Conservation (phyloP, 139 green algal genomes). For the Astrephomene gubernaculifera region DNA sequence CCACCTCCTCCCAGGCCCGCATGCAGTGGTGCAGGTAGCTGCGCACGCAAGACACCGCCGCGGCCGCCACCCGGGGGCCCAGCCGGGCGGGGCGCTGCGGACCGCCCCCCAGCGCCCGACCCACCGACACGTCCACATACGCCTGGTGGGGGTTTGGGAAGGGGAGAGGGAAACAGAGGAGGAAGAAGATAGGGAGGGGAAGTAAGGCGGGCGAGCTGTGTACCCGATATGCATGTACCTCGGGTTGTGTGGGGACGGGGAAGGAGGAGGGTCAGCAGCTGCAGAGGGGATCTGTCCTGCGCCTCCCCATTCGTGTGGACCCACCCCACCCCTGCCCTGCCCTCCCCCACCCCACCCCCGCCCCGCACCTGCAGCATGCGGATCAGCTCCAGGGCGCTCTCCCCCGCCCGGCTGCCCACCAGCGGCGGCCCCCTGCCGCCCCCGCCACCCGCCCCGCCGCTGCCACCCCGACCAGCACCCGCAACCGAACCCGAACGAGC, state of each 20-base stretch:
- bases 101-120: conserved; percentile 29
- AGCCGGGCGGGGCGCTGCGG: conserved; percentile 9
- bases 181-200: too few species aligned
- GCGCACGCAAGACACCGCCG: conserved; percentile 3
- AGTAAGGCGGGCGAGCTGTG: too few species aligned
- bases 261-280: too few species aligned
- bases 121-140: conserved; percentile 25
- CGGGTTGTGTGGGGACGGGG: too few species aligned
- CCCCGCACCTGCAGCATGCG: conserved; percentile 45
- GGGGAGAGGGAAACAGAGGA: too few species aligned
- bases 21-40: conserved; percentile 20
- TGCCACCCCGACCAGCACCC: too few species aligned
- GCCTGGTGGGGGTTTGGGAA: neutral
- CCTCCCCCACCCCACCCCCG: neutral
- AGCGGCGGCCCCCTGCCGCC: neutral
- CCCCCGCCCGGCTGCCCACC: neutral
- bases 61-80: conserved; percentile 13
- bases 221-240: too few species aligned
- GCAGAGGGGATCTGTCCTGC: too few species aligned
- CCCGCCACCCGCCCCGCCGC: too few species aligned
- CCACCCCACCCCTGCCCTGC: neutral
- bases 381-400: conserved; percentile 50
- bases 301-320: too few species aligned
- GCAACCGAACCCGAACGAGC: too few species aligned
- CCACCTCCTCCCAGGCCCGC: conserved; percentile 39